These are phyloP conservation scores for Diatrype stigma DNA, from an alignment of 2,329 filamentous ascomycete species.

Conservation along the genomic window DNA sequence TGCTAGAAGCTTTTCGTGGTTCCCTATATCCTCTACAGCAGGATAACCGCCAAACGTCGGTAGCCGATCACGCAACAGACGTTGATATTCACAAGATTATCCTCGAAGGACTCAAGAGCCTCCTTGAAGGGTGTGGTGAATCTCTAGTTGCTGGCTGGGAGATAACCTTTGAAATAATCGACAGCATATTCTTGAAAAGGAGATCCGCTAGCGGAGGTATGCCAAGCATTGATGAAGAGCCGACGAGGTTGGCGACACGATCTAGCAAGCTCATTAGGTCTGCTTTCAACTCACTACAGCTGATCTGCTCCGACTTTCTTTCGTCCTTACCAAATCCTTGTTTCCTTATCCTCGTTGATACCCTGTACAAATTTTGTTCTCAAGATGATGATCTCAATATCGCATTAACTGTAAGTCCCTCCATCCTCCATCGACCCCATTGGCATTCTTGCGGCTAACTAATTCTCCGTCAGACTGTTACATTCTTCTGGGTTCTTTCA, in stretches of 20 bases:
- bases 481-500: constrained; percentile 93
- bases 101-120: constrained; percentile 73
- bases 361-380: constrained; percentile 81
- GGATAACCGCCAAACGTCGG: constrained; percentile 47
- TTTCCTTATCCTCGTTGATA: constrained; percentile 76
- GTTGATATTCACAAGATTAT: constrained; percentile 76
- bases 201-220: constrained; percentile 29
- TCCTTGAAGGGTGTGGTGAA: constrained; percentile 87
- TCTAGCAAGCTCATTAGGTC: constrained; percentile 77
- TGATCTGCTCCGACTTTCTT: constrained; percentile 93
- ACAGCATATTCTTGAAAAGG: constrained; percentile 65
- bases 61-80: constrained; percentile 60
- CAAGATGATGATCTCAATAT: constrained; percentile 94
- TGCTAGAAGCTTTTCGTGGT: constrained; percentile 62
- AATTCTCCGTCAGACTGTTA: constrained; percentile 61
- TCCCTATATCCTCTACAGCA: constrained; percentile 57
- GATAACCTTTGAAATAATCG: constrained; percentile 78
- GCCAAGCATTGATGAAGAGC: constrained; percentile 25
- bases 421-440: background rate
- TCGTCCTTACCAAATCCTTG: constrained; percentile 66
- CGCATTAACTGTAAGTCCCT: constrained; percentile 70
- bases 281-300: constrained; percentile 83
- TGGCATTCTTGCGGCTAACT: background rate
- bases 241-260: constrained; percentile 42
- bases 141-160: constrained; percentile 79